Conservation (phyloP, 2,329 filamentous ascomycete genomes). For the Aspergillus caelatus region DNA sequence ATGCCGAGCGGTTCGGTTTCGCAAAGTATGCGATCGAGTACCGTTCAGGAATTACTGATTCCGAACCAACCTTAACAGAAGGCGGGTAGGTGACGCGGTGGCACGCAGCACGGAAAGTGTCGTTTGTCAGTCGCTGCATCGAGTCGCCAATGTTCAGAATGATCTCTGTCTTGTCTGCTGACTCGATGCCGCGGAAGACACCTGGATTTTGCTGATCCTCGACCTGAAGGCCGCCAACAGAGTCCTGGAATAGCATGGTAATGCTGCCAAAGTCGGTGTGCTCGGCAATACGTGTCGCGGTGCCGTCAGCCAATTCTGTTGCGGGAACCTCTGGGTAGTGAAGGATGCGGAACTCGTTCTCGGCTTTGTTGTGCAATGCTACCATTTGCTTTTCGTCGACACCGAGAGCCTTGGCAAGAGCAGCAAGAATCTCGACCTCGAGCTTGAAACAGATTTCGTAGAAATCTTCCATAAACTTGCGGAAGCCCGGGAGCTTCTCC, state of each 20-base stretch:
- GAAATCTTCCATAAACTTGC: not conserved
- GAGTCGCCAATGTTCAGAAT: constrained; percentile 48
- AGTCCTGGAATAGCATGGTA: constrained; percentile 43
- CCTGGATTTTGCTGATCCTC: constrained; percentile 31
- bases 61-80: constrained; percentile 13
- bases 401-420: not conserved
- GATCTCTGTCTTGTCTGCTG: constrained; percentile 25
- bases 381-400: not conserved
- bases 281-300: constrained; percentile 15
- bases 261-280: constrained; percentile 26
- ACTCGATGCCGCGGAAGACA: constrained; percentile 18
- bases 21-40: constrained; percentile 30
- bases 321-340: constrained; percentile 15
- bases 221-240: constrained; percentile 41
- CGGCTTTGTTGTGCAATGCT: constrained; percentile 4
- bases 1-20: constrained; percentile 36
- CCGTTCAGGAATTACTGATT: constrained; percentile 29
- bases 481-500: not conserved
- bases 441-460: not conserved
- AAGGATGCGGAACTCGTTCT: constrained; percentile 16
- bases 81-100: constrained; percentile 40
- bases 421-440: not conserved
- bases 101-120: constrained; percentile 34
- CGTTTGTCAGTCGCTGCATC: constrained; percentile 44
- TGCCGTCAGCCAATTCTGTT: constrained; percentile 9